A percentile compares a stretch with the other conserved stretches of the same genome.
These are phyloP conservation scores for Mitragyna speciosa DNA, from an alignment of 257 asterid species.

Conservation along the genomic window DNA sequence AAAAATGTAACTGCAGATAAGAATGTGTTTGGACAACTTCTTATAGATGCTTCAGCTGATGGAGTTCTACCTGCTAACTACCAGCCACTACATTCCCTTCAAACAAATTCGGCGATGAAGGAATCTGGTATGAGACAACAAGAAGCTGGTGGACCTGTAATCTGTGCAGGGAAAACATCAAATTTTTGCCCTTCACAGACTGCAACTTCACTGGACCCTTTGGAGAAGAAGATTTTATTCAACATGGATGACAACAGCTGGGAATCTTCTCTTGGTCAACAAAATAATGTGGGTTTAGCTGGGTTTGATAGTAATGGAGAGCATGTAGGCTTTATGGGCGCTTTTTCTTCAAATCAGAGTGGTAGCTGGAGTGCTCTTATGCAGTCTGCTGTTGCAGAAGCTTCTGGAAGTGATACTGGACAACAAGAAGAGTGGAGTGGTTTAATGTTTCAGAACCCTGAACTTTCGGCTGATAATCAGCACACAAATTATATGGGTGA, in stretches of 20 bases:
- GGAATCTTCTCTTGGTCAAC: constrained; percentile 42
- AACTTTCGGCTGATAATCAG: constrained; percentile 51
- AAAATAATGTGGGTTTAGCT: constrained; percentile 27
- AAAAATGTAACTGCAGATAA: constrained; percentile 38
- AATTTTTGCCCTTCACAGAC: constrained; percentile 30
- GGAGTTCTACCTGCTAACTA: constrained; percentile 35
- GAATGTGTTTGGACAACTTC: constrained; percentile 49
- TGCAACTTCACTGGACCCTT: constrained; percentile 55
- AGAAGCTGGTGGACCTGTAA: constrained; percentile 35
- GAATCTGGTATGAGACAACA: constrained; percentile 38
- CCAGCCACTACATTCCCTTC: constrained; percentile 34
- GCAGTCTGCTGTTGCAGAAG: constrained; percentile 89
- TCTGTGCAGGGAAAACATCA: constrained; percentile 28
- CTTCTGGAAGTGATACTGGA: constrained; percentile 68
- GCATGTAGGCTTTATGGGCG: constrained; percentile 29
- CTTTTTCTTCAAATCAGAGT: constrained; percentile 48
- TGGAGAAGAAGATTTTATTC: constrained; percentile 68
- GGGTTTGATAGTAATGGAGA: constrained; percentile 38
- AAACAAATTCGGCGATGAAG: constrained; percentile 30
- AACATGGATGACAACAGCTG: constrained; percentile 47
- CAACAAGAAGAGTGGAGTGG: constrained; percentile 89
- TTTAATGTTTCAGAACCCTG: constrained; percentile 70
- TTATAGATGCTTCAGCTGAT: constrained; percentile 27
- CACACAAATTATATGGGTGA: constrained; percentile 35
- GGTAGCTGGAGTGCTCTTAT: constrained; percentile 95